Percentiles rank a stretch among this genome's conserved stretches.
phyloP scores from a whole-genome alignment of 306 rosid genomes.

The Leucaena leucocephala region DNA sequence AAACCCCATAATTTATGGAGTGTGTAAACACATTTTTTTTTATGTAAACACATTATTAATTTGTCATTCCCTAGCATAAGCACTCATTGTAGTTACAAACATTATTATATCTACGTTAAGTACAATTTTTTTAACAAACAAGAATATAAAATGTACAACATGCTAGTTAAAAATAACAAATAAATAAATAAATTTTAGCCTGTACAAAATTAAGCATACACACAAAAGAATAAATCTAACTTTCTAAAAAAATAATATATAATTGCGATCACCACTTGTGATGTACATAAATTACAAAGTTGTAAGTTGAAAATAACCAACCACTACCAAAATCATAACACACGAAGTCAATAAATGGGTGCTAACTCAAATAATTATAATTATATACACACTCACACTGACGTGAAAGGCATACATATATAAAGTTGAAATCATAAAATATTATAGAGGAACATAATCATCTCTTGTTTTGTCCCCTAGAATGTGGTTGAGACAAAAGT shows the following conservation, averaged over 20 bases:
- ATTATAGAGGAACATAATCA: not conserved
- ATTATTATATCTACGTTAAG: not conserved
- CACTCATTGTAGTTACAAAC: not conserved
- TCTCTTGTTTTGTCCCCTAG: not conserved
- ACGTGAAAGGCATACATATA: not conserved
- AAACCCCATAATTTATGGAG: too few relatives aligned
- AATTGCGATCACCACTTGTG: not conserved
- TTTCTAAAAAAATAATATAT: not conserved
- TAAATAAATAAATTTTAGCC: not conserved
- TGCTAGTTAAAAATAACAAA: not conserved
- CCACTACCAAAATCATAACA: not conserved
- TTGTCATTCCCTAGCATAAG: not conserved
- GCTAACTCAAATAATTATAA: not conserved
- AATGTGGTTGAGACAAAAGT: slow-evolving; percentile 15
- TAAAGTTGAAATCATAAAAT: not conserved
- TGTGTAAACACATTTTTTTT: too few relatives aligned
- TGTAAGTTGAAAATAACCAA: not conserved
- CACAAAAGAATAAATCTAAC: not conserved
- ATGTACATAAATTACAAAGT: not conserved
- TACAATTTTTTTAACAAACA: not conserved
- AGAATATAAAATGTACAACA: not conserved
- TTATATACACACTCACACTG: not conserved
- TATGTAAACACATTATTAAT: too few relatives aligned
- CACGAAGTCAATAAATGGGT: not conserved
- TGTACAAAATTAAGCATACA: not conserved